Base-by-base conservation (phyloP, 805 yeast genomes). In the Starmerella asiatica region DNA sequence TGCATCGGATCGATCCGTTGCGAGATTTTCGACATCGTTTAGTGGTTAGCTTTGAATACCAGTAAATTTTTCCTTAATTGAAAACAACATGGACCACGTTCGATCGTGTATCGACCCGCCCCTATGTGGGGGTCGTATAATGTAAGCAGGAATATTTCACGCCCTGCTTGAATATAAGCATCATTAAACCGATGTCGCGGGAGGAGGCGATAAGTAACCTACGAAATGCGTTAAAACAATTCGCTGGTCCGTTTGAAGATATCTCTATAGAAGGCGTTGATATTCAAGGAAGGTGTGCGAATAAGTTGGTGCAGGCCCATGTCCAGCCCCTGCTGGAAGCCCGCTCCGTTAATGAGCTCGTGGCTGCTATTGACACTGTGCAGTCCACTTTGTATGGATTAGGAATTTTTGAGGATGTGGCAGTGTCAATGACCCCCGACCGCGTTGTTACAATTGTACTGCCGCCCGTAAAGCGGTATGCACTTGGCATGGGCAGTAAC, bases 401-500 rank as follows among this genome's bases (percentile, higher is more conserved):
- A 46, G 36, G 52, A 47, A 40, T 48, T 7, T 50, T 43, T 36
- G 31, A 37, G 27, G 47, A 41, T 37, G 45, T 45, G 36, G 43
- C 26, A 44, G 48, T 30, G 31, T 55, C 38, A 53, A 51, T 46
- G 9, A 45, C 19, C 23, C 43, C 46, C 4, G 45, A 43, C 8
- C 35, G 32, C 18, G 45, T 51, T 2, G 32, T 49, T 7, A 40
- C 45, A 3, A 37, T 53, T 5, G 24, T 32, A 15, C 44, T 53
- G 8, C 47, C 47, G 3, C 56, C 57, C 11, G 70, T 70, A 3
- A 83, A 83, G 50, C 69, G 71, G 48, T 79, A 85, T 51, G 69
- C 71, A 44, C 86, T 93, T 38, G 81, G 80, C 51, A 82, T 96
- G 1, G 99, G 99, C 3, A 91, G 97, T 2, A 86, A 85, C 58